Evolutionary conservation across 768 basidiomycete genomes (phyloP).

Genomic region (Hericium erinaceus): DNA sequence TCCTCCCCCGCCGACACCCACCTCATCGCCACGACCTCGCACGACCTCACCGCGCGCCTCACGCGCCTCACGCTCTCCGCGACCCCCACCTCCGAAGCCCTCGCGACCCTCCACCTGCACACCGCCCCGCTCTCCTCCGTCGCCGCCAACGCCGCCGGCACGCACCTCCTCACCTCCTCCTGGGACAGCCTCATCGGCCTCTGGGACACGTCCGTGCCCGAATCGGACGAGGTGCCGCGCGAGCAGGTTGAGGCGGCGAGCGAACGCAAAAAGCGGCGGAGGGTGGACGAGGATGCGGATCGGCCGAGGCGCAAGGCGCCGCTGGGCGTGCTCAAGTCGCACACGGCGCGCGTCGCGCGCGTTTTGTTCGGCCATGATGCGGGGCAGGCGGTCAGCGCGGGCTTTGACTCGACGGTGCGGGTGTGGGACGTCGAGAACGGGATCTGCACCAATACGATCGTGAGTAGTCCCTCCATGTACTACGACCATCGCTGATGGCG

Average conservation of each 20-base stretch:
- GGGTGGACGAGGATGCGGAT: slow-evolving; percentile 30
- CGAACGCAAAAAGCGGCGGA: slow-evolving; percentile 55
- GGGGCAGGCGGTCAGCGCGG: slow-evolving; percentile 57
- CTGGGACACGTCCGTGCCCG: slow-evolving; percentile 62
- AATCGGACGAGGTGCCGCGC: slow-evolving; percentile 49
- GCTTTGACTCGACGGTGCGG: slow-evolving; percentile 85
- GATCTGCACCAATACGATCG: slow-evolving; percentile 60
- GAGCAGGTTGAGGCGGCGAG: slow-evolving; percentile 19
- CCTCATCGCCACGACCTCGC: slow-evolving; percentile 61
- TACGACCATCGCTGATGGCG: neutral
- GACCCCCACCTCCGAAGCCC: slow-evolving; percentile 9
- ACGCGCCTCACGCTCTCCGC: slow-evolving; percentile 21
- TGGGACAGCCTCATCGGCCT: slow-evolving; percentile 85
- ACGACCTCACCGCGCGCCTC: slow-evolving; percentile 67
- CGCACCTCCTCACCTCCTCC: slow-evolving; percentile 68
- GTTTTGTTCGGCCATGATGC: slow-evolving; percentile 37
- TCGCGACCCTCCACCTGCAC: slow-evolving; percentile 78
- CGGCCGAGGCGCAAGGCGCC: slow-evolving; percentile 50
- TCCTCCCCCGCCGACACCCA: slow-evolving; percentile 21
- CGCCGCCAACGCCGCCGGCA: slow-evolving; percentile 40
- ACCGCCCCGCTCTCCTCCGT: slow-evolving; percentile 73
- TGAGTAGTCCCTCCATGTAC: slow-evolving; percentile 25
- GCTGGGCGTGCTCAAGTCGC: slow-evolving; percentile 65
- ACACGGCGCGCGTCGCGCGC: slow-evolving; percentile 73
- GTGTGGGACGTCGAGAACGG: slow-evolving; percentile 81